phyloP scores from a whole-genome alignment of 1,139 yeast species.

The Chernovozyma aurita region DNA sequence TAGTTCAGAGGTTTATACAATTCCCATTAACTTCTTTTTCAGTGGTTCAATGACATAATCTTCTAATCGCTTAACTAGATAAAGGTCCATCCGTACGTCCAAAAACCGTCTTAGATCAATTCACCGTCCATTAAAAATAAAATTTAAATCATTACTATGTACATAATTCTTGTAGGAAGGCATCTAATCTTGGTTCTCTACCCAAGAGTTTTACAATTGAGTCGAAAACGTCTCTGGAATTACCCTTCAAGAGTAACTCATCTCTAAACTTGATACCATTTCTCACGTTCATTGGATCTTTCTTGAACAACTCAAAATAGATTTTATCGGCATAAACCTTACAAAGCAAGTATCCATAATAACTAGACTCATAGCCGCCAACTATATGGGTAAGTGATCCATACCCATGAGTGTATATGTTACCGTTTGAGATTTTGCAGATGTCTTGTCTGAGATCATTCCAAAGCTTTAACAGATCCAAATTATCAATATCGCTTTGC shows the following conservation, averaged over 20 bases:
- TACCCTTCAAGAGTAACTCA: conserved; percentile 66
- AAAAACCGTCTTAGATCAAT: too few relatives aligned
- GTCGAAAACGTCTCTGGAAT: conserved; percentile 64
- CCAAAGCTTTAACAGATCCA: conserved; percentile 57
- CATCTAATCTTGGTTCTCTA: conserved; percentile 55
- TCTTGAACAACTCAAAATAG: conserved; percentile 65
- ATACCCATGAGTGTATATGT: conserved; percentile 56
- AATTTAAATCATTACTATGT: not conserved
- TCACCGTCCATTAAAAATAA: too few relatives aligned
- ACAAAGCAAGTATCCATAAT: conserved; percentile 84
- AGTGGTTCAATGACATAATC: too few relatives aligned
- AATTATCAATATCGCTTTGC: conserved; percentile 32
- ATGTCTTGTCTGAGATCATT: conserved; percentile 57
- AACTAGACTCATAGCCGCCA: conserved; percentile 83
- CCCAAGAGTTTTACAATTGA: conserved; percentile 65
- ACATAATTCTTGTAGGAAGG: conserved; percentile 54
- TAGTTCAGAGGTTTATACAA: too few relatives aligned
- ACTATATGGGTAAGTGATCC: conserved; percentile 79
- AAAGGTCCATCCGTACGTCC: too few relatives aligned
- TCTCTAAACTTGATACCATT: conserved; percentile 69
- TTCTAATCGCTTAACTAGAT: too few relatives aligned
- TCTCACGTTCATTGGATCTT: conserved; percentile 59
- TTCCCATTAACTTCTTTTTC: too few relatives aligned
- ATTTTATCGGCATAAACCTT: conserved; percentile 84
- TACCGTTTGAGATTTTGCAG: conserved; percentile 54